A percentile compares a stretch with the other conserved stretches of the same genome.
phyloP scores from a whole-genome alignment of 495 filamentous ascomycete species.

The Podospora fimiseda region DNA sequence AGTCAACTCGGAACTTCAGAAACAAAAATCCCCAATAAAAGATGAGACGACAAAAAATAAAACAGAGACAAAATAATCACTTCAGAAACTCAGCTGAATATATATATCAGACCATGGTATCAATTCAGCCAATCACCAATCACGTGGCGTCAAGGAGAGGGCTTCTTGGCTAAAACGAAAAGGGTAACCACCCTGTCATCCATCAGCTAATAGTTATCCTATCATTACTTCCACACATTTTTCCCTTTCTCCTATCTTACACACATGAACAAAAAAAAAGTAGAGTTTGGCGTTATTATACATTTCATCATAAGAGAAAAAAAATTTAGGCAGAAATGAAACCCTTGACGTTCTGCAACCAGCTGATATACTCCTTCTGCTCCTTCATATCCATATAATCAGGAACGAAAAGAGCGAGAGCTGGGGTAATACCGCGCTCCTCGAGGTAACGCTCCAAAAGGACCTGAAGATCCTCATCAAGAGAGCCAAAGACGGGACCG shows the following conservation, averaged over 20 bases:
- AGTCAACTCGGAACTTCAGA: too few relatives aligned
- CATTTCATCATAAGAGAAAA: neutral
- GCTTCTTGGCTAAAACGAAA: neutral
- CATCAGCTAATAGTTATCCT: neutral
- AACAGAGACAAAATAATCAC: too few relatives aligned
- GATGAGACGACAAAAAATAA: too few relatives aligned
- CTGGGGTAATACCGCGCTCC: constrained; percentile 84
- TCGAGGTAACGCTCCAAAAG: constrained; percentile 90
- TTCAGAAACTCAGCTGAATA: too few relatives aligned
- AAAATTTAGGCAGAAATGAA: constrained; percentile 61
- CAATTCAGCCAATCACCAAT: neutral
- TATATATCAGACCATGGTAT: neutral
- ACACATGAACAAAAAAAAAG: neutral
- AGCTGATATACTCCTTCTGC: constrained; percentile 92
- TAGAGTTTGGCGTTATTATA: neutral
- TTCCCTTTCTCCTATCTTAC: neutral
- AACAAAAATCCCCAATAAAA: too few relatives aligned
- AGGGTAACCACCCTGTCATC: neutral
- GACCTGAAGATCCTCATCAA: constrained; percentile 92
- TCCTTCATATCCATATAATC: constrained; percentile 99
- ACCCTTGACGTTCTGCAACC: constrained; percentile 78
- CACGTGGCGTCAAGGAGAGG: neutral
- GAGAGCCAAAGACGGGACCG: constrained; percentile 85
- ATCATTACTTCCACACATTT: neutral
- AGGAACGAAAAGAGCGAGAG: constrained; percentile 81